These are phyloP conservation scores for Mycena albidolilacea DNA, from an alignment of 768 basidiomycete species.

Conservation along the genomic window DNA sequence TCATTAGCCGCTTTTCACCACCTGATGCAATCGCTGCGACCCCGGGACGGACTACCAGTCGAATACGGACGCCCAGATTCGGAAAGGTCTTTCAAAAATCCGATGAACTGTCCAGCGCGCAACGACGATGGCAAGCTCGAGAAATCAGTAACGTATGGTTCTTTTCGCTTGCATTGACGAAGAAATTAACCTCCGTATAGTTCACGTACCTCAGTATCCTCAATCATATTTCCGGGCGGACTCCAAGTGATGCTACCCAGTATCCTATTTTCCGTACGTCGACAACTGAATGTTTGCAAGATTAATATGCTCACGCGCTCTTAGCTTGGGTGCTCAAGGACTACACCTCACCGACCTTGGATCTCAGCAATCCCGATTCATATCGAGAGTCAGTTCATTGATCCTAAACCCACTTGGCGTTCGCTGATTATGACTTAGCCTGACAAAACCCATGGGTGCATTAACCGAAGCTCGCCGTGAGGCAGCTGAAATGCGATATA, in stretches of 20 bases:
- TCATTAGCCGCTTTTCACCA: slow-evolving; percentile 58
- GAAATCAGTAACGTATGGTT: slow-evolving; percentile 90
- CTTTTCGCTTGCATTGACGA: neutral
- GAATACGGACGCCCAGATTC: slow-evolving; percentile 70
- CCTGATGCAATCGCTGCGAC: slow-evolving; percentile 55
- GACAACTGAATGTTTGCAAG: neutral
- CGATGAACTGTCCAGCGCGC: slow-evolving; percentile 80
- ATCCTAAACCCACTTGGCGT: slow-evolving; percentile 1
- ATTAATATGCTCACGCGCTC: neutral
- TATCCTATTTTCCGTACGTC: slow-evolving; percentile 91
- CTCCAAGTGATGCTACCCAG: slow-evolving; percentile 95
- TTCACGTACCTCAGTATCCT: slow-evolving; percentile 91
- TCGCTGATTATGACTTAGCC: slow-evolving; percentile 55
- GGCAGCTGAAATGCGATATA: slow-evolving; percentile 83
- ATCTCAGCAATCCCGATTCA: slow-evolving; percentile 71
- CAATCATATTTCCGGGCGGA: slow-evolving; percentile 93
- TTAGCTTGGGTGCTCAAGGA: slow-evolving; percentile 92
- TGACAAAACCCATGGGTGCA: slow-evolving; percentile 93
- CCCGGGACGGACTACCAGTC: slow-evolving; percentile 65
- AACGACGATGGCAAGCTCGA: slow-evolving; percentile 88
- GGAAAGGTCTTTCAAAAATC: slow-evolving; percentile 67
- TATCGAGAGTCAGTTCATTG: slow-evolving; percentile 78
- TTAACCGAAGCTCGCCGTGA: slow-evolving; percentile 81
- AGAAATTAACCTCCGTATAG: slow-evolving; percentile 53
- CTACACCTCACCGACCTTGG: slow-evolving; percentile 80